phyloP scores from a whole-genome alignment of 331 rosid genomes.

The Malus hybrid region DNA sequence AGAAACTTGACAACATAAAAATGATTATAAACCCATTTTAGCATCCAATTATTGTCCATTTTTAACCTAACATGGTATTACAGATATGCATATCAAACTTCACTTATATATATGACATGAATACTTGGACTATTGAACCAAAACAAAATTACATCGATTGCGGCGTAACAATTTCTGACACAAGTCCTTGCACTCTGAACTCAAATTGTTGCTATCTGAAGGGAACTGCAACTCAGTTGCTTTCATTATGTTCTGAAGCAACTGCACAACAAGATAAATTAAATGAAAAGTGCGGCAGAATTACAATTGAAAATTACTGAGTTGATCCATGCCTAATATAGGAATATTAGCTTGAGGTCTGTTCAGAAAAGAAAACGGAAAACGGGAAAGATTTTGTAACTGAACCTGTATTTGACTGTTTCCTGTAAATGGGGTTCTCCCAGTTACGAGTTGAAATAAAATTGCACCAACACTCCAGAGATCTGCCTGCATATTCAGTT shows the following conservation, averaged over 20 bases:
- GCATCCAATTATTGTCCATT: background rate
- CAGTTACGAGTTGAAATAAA: conserved; percentile 88
- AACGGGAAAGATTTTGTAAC: background rate
- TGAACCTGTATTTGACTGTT: conserved; percentile 80
- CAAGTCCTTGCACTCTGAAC: conserved; percentile 82
- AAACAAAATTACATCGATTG: conserved; percentile 61
- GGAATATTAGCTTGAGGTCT: background rate
- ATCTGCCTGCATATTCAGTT: conserved; percentile 86
- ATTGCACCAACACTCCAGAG: conserved; percentile 99
- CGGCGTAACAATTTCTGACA: conserved; percentile 91
- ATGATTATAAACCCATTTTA: background rate
- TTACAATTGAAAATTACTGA: conserved; percentile 5
- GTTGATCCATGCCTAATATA: background rate
- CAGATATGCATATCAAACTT: background rate
- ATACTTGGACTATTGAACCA: background rate
- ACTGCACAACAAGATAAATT: conserved; percentile 44
- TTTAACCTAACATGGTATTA: background rate
- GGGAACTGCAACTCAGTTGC: conserved; percentile 84
- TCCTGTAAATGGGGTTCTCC: conserved; percentile 93
- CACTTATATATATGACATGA: background rate
- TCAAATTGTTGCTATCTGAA: conserved; percentile 46
- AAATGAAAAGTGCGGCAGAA: conserved; percentile 5
- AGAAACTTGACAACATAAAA: background rate
- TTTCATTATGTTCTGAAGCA: conserved; percentile 88
- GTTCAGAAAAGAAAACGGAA: background rate